Evolutionary conservation across 2,329 filamentous ascomycete genomes (phyloP), one percentile per base, ranked within the genome.

Genomic region (Endothia cerciana): DNA sequence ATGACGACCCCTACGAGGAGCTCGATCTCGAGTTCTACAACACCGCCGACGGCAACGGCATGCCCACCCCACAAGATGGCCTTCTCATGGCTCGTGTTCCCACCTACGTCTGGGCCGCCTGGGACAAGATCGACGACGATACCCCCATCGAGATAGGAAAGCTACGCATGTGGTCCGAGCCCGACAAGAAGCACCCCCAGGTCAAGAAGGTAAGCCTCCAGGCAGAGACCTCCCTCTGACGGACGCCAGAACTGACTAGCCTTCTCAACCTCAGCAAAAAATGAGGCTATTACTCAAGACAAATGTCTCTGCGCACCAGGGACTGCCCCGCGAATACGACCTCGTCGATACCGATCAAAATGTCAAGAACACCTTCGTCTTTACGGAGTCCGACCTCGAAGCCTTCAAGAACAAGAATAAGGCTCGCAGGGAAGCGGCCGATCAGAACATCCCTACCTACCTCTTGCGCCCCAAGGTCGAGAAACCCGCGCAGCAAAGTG

Each of bases 341-440:
- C 81, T 98, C 65, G 89, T 93, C 57, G 83, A 93, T 57, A 89
- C 86, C 30, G 85, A 87, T 49, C 76, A 81, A 51, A 79, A 75
- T n/a, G 87, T 94, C 41, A 87, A 87, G 73, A 97, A 97, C 77
- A 95, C 93, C 25, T 97, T 91, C 75, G 83, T 98, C 65, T 99
- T 99, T 75, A 93, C 91, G 49, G 95, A 99, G 78, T 93, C 97
- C 76, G 93, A 98, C 73, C 85, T 97, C 28, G 91, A 93, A 0
- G 92, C 92, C 45, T 93, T 89, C 79, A 86, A 86, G 71, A 81
- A 81, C 22, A 85, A 84, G 75, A 85, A 85, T 73, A 85, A 83
- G 72, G 78, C 79, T 58, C 81, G 84, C 60, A 81, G 83, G n/a
- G 83, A 87, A 62, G 83, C 85, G 10, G 79, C 85, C 3, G 85